These are phyloP conservation scores for Coprinellus micaceus DNA, from an alignment of 768 basidiomycete species.

Conservation along the genomic window DNA sequence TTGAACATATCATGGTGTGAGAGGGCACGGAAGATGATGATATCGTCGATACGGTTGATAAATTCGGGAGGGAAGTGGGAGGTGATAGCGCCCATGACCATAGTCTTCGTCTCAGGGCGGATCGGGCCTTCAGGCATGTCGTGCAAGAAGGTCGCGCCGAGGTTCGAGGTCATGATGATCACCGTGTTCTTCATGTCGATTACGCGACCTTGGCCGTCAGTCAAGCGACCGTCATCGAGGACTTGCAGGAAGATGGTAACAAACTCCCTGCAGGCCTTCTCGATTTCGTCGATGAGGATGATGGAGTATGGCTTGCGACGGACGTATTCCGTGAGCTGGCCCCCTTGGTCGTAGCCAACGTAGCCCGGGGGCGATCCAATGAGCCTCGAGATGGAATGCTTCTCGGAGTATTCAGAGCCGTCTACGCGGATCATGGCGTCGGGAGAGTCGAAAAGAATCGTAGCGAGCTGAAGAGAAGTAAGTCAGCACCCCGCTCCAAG, in stretches of 20 bases:
- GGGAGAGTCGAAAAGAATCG: slow-evolving; percentile 83
- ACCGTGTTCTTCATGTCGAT: slow-evolving; percentile 89
- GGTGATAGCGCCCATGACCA: slow-evolving; percentile 80
- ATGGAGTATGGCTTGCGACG: slow-evolving; percentile 88
- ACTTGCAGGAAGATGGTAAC: slow-evolving; percentile 65
- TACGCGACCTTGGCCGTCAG: slow-evolving; percentile 88
- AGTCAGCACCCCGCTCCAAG: slow-evolving; percentile 2
- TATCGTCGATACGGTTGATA: slow-evolving; percentile 85
- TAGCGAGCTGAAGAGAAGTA: slow-evolving; percentile 61
- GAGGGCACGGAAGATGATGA: slow-evolving; percentile 82
- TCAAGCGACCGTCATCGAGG: slow-evolving; percentile 87
- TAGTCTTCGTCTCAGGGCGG: slow-evolving; percentile 48
- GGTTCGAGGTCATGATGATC: slow-evolving; percentile 92
- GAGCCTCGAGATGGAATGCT: slow-evolving; percentile 49
- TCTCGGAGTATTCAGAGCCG: slow-evolving; percentile 89
- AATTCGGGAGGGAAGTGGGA: slow-evolving; percentile 91
- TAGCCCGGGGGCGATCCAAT: slow-evolving; percentile 77
- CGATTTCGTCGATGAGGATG: slow-evolving; percentile 83
- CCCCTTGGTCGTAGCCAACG: slow-evolving; percentile 86
- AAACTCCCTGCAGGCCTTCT: slow-evolving; percentile 77
- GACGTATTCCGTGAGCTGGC: slow-evolving; percentile 91
- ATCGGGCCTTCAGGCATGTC: slow-evolving; percentile 74
- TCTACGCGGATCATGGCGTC: slow-evolving; percentile 93
- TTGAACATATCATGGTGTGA: slow-evolving; percentile 70
- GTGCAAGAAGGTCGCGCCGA: slow-evolving; percentile 74